Evolutionary conservation across 169 alveolate species (phyloP).

Genomic region (Plasmodium blacklocki): DNA sequence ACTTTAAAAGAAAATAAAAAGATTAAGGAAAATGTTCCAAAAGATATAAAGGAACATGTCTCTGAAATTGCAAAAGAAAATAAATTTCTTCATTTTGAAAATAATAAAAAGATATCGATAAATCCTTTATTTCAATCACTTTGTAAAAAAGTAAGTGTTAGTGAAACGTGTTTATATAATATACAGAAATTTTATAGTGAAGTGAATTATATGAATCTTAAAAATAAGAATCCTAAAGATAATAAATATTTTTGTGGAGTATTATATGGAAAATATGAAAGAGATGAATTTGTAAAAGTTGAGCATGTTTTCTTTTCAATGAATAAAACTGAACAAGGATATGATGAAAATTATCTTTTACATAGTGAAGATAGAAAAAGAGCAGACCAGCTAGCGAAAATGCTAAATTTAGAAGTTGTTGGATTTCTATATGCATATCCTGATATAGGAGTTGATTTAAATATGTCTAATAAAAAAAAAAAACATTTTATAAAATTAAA

Average conservation of each 20-base stretch:
- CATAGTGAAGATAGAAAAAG: constrained; percentile 68
- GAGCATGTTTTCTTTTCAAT: constrained; percentile 67
- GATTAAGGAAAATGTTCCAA: background rate
- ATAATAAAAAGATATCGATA: constrained; percentile 45
- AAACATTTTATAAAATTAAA: constrained; percentile 42
- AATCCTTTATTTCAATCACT: constrained; percentile 50
- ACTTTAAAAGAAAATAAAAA: background rate
- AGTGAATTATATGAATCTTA: constrained; percentile 17
- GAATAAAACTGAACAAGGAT: constrained; percentile 12
- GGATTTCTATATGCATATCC: constrained; percentile 73
- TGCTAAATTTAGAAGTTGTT: constrained; percentile 54
- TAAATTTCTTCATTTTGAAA: constrained; percentile 50
- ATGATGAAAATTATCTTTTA: constrained; percentile 46
- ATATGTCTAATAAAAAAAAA: constrained; percentile 38
- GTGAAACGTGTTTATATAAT: constrained; percentile 73
- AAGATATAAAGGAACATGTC: constrained; percentile 2
- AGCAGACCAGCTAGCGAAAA: constrained; percentile 52
- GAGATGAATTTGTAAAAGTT: constrained; percentile 31
- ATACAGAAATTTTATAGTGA: constrained; percentile 58
- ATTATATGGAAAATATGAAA: constrained; percentile 59
- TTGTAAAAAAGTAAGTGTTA: constrained; percentile 68
- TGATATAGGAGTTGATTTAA: constrained; percentile 56
- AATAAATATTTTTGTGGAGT: constrained; percentile 55
- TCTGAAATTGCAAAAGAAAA: constrained; percentile 30
- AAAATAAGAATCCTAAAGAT: constrained; percentile 1